Percentiles rank a stretch among this genome's conserved stretches.
phyloP scores from a whole-genome alignment of 176 grass and related monocot genomes.

The Rhynchospora breviuscula region DNA sequence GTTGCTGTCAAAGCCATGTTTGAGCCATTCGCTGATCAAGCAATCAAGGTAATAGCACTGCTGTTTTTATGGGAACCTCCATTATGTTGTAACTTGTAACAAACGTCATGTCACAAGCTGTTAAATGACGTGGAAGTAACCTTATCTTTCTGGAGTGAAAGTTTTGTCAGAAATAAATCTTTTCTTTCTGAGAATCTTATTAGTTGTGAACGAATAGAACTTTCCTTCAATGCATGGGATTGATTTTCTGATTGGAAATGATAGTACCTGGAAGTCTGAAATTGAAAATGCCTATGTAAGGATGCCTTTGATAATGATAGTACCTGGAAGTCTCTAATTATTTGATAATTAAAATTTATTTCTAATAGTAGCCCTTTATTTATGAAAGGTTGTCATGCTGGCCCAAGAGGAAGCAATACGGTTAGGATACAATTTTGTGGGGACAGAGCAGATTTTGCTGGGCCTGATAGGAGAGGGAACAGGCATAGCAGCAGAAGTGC shows the following conservation, averaged over 20 bases:
- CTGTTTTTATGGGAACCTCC: background rate
- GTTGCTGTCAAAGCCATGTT: slow-evolving; percentile 75
- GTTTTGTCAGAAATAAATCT: background rate
- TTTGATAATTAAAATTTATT: background rate
- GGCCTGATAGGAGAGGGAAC: slow-evolving; percentile 86
- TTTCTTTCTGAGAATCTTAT: background rate
- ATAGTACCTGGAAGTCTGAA: background rate
- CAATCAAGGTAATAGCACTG: slow-evolving; percentile 66
- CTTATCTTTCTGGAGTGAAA: background rate
- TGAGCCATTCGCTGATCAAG: slow-evolving; percentile 77
- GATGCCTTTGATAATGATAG: background rate
- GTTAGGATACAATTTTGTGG: slow-evolving; percentile 90
- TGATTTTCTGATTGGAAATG: background rate
- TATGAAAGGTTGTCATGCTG: slow-evolving; percentile 42
- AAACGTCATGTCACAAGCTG: background rate
- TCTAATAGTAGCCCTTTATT: background rate
- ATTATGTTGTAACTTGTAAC: background rate
- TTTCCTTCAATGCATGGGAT: background rate
- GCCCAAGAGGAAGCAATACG: slow-evolving; percentile 89
- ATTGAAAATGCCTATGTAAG: background rate
- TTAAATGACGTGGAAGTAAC: background rate
- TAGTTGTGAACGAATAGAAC: background rate
- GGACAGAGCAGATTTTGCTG: slow-evolving; percentile 86
- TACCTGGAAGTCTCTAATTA: background rate
- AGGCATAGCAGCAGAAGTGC: slow-evolving; percentile 84